Evolutionary conservation across 257 asterid genomes (phyloP).

Genomic region (Solanum ahanhuiri): DNA sequence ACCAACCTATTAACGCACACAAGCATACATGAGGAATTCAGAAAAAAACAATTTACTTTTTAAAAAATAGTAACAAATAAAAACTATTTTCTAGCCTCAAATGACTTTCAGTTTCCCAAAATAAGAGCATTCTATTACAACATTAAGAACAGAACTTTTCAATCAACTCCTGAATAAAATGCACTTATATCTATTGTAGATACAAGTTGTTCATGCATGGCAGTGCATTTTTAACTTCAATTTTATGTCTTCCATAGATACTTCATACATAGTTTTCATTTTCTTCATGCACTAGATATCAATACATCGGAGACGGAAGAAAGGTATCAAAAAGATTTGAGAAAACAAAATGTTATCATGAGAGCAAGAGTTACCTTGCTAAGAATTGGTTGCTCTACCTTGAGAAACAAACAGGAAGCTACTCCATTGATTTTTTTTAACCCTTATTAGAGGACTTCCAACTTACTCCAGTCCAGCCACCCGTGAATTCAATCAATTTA

Average conservation of each 20-base stretch:
- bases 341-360: background rate
- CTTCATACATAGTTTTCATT: background rate
- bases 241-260: background rate
- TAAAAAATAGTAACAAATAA: background rate
- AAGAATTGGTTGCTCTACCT: background rate
- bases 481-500: background rate
- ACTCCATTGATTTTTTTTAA: background rate
- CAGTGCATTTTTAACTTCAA: background rate
- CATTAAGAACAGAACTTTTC: background rate
- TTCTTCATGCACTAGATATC: background rate
- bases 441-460: background rate
- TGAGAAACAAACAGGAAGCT: background rate
- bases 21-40: background rate
- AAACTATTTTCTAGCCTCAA: background rate
- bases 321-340: background rate
- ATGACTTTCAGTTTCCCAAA: background rate
- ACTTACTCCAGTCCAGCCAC: background rate
- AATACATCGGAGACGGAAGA: background rate
- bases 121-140: background rate
- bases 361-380: background rate
- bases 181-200: background rate
- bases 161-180: background rate
- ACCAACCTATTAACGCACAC: slow-evolving; percentile 55
- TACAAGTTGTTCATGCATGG: background rate
- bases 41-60: background rate